These are phyloP conservation scores for Mytilinidion resinicola DNA, from an alignment of 495 filamentous ascomycete species.

Conservation along the genomic window DNA sequence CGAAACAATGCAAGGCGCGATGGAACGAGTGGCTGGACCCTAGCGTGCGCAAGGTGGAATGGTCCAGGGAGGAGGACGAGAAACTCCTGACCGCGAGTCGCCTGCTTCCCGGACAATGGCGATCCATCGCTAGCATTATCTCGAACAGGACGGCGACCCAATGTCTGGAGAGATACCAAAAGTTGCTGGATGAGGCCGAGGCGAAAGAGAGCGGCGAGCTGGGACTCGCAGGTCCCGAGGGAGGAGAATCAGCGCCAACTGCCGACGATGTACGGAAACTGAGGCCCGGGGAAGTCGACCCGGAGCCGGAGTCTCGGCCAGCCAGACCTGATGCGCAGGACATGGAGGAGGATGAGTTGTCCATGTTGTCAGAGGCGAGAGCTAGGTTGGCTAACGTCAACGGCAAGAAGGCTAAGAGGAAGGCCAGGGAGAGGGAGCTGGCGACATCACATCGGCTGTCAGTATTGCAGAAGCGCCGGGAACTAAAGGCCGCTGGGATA, in stretches of 20 bases:
- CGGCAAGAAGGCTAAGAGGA: slow-evolving; percentile 98
- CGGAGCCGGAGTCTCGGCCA: slow-evolving; percentile 92
- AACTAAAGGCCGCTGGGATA: slow-evolving; percentile 95
- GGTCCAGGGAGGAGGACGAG: slow-evolving; percentile 98
- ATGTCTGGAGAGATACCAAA: slow-evolving; percentile 94
- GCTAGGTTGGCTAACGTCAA: slow-evolving; percentile 95
- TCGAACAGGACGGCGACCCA: slow-evolving; percentile 73
- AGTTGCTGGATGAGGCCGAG: slow-evolving; percentile 91
- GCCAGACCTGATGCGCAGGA: slow-evolving; percentile 97
- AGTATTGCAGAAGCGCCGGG: slow-evolving; percentile 86
- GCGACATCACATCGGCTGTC: slow-evolving; percentile 90
- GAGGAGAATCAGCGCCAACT: slow-evolving; percentile 82
- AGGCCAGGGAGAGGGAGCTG: slow-evolving; percentile 89
- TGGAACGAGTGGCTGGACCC: slow-evolving; percentile 99
- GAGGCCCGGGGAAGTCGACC: slow-evolving; percentile 84
- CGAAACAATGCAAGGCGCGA: slow-evolving; percentile 97
- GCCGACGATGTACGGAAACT: slow-evolving; percentile 89
- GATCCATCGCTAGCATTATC: slow-evolving; percentile 57
- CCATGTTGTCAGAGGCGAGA: slow-evolving; percentile 96
- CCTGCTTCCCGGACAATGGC: slow-evolving; percentile 98
- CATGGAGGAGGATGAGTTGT: slow-evolving; percentile 97
- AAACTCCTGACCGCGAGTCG: slow-evolving; percentile 93
- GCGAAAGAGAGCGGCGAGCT: slow-evolving; percentile 77
- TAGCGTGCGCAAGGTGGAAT: slow-evolving; percentile 95
- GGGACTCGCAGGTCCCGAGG: slow-evolving; percentile 79